Base-by-base conservation (phyloP, 352 stramenopile species). In the Plasmopara muralis region DNA sequence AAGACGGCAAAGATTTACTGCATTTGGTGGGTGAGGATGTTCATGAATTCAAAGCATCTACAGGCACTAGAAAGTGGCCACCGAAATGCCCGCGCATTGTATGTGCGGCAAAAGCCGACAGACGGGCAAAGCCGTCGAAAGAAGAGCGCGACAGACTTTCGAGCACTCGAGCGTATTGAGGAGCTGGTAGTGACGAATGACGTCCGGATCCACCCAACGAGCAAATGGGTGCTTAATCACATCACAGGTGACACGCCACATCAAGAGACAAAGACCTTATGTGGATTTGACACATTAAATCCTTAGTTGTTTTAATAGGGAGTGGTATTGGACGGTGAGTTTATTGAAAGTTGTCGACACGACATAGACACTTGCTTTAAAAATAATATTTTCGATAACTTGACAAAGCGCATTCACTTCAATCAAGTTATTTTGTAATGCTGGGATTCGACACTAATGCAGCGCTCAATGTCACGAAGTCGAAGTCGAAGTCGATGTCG, bases 221-320 rank as follows among this genome's bases (percentile, higher is more conserved):
- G 74, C 66, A 92, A 92, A 63, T 89, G 78, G 78, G 87, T 83
- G 74, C 58, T 92, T 14, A 92, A 92, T 48, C 75, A 88, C 39
- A 83, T 89, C 34, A 89, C 79, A 12, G 66, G 78, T 4, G 77
- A 92, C 64, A 89, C 89, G 40, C 82, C 82, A 10, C 82, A 92
- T 53, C 82, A 91, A 59, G 79, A 86, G 34, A 43, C 43, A 47
- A 18, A 41, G 7, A 43, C 29, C 10, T 31, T 40, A 25, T 25
- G 20, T 25, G 20, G 20, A 25, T 3, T 25, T 41, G 43, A 34
- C 20, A 25, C 20, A 25, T 25, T 3, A 3, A 25, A 25, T 3
- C 20, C 20, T 25, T 25, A 3, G 3, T 25, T 25, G 20, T 25
- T 25, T 1, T 3, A 25, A 25, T 25, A 25, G 20, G 3, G 20